Base-by-base conservation (phyloP, 2,329 filamentous ascomycete species). In the Westerdykella aurantiaca region DNA sequence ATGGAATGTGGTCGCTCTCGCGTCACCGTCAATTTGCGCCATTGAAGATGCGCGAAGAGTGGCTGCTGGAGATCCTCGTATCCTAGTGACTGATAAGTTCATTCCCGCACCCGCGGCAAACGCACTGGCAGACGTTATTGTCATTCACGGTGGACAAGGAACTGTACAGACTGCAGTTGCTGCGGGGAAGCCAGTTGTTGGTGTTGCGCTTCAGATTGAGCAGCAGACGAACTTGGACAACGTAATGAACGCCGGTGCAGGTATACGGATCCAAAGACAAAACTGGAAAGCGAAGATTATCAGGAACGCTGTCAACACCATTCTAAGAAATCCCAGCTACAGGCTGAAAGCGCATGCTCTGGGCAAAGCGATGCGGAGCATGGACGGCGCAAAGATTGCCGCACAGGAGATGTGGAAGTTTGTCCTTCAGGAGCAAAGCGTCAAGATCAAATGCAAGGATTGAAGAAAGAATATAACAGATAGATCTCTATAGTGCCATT, bases 161-260 rank as follows among this genome's bases (percentile, higher is more conserved):
- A 63, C 60, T 18, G 60, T 63, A 1, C 60, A 63, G 42, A 61
- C 59, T 16, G 56, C 60, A 11, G 39, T 63, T 22, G 59, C 59
- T 3, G 58, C 58, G 5, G 60, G 60, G 16, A 63, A 58, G 42
- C 60, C 60, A 7, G 41, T 63, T 17, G 60, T 63, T 7, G 60
- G 60, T 3, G 60, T 63, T 23, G 60, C 59, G 18, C 44, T 62
- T 34, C 60, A 63, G 41, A 56, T 63, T 23, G 60, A 63, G 42
- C 60, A 63, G 40, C 60, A 63, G 38, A 63, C 60, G 5, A 63
- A 63, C 33, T 37, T 63, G n/a, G 60, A 63, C 41, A 63, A 63
- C 29, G 59, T 57, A 1, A 63, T 63, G 60, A 55, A 63, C 43
- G 53, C 52, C 12, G 59, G 58, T 13, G 60, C 59, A 12, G 60